Evolutionary conservation across 2,329 filamentous ascomycete species (phyloP), one percentile per base, ranked within the genome.

Genomic region (Diaporthe sp.): DNA sequence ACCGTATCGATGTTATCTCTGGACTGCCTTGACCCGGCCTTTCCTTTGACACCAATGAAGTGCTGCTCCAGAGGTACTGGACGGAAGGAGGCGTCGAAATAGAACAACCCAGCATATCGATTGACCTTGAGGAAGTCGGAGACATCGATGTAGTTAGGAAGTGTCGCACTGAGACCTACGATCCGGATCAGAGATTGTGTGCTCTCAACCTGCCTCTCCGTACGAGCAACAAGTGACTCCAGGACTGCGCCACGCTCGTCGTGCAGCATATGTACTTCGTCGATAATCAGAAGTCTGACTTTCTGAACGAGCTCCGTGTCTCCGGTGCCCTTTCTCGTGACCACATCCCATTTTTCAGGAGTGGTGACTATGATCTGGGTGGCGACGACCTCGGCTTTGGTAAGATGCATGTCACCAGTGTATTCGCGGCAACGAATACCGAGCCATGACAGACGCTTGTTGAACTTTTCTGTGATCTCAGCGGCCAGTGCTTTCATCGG

Each of bases 221-320:
- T 99, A 79, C 97, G 91, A 15, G 97, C 97, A 22, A 99, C 97
- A 30, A 99, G 88, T 8, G 96, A 98, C 82, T 99, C 97, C 38
- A 99, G 89, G 0, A 99, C 97, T 17, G 97, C 95, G 80, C 97
- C 97, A 82, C 97, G 92, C 83, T 98, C 97, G 82, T 99, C 97
- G 80, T 99, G 97, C 79, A 99, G 92, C 97, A 99, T 99, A 82
- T 99, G 97, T 1, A 99, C 97, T 85, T 99, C 97, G 83, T 99
- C 97, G 77, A 99, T 98, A 80, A 99, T 98, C 75, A 99, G 89
- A 2, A 99, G 88, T 15, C 96, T 92, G 33, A 99, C 97, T 82
- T 99, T 99, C 80, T 99, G 97, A 19, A 99, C 97, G 4, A 99
- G 90, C 82, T 98, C 97, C 0, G 97, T 98, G 81, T 99, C 97